Conservation (phyloP, 345 rosid species). For the Pistacia atlantica region DNA sequence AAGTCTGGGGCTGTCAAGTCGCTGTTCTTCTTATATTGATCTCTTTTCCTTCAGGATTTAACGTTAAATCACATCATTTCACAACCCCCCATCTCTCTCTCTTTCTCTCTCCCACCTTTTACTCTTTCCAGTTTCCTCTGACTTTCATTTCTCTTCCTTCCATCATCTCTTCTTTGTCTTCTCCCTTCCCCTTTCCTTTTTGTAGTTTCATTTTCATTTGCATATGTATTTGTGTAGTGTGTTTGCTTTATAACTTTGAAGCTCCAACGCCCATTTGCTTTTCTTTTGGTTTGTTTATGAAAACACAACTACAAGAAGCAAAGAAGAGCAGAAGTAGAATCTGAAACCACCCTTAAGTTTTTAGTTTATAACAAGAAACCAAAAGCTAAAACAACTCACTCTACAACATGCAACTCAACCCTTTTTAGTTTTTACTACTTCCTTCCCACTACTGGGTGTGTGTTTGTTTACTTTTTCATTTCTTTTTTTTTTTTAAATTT, state of each 20-base stretch:
- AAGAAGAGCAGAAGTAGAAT: background rate
- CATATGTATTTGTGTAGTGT: no score
- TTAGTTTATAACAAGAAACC: background rate
- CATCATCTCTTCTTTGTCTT: background rate
- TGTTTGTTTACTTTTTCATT: background rate
- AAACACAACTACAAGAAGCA: background rate
- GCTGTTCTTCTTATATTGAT: slow-evolving; percentile 40
- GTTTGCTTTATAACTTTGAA: slow-evolving; percentile 1
- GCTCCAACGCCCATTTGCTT: slow-evolving; percentile 38
- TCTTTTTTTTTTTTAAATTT: background rate
- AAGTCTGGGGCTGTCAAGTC: slow-evolving; percentile 60
- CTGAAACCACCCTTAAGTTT: background rate
- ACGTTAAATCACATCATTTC: slow-evolving; percentile 67
- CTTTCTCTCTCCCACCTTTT: background rate
- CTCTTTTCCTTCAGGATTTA: slow-evolving; percentile 31
- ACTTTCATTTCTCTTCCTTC: slow-evolving; percentile 5
- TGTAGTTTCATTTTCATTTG: background rate
- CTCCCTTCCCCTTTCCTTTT: background rate
- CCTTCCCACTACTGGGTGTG: slow-evolving; percentile 4
- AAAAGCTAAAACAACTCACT: no score
- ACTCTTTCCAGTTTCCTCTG: background rate
- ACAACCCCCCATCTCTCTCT: slow-evolving; percentile 4
- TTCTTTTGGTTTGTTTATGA: slow-evolving; percentile 32
- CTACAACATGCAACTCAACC: slow-evolving; percentile 13
- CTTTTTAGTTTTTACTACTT: background rate